A percentile compares a stretch with the other conserved stretches of the same genome.
Conservation (phyloP, 331 rosid species). For the Acacia pycnantha region DNA sequence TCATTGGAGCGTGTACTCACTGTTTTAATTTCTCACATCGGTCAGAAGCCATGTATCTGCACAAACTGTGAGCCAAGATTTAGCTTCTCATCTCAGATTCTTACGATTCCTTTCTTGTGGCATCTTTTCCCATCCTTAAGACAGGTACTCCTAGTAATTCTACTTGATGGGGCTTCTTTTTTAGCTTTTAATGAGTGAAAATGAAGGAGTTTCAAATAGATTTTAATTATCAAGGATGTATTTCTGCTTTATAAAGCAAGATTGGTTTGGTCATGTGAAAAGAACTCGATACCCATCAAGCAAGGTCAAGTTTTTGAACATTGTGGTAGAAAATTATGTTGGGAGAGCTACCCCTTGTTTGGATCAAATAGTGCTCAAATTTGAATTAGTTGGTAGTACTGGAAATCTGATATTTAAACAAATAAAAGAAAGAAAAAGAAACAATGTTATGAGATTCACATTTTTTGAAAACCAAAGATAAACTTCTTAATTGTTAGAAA, state of each 20-base stretch:
- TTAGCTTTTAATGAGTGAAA: neutral
- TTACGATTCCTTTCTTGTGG: constrained; percentile 91
- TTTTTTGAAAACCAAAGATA: neutral
- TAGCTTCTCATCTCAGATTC: constrained; percentile 90
- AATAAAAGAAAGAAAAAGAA: neutral
- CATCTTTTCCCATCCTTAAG: constrained; percentile 68
- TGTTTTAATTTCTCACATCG: constrained; percentile 62
- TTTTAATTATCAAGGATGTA: neutral
- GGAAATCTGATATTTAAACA: neutral
- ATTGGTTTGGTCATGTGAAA: neutral
- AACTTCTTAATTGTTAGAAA: constrained; percentile 9
- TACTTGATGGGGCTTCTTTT: constrained; percentile 22
- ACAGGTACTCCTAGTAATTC: constrained; percentile 55
- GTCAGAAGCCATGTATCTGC: constrained; percentile 76
- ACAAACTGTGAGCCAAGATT: constrained; percentile 55
- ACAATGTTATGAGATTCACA: constrained; percentile 2
- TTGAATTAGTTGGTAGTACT: neutral
- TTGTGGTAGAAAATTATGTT: neutral
- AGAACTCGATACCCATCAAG: neutral
- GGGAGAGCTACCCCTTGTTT: neutral
- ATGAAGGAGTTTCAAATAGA: neutral
- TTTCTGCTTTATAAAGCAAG: constrained; percentile 27
- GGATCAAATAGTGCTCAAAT: neutral
- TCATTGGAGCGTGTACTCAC: constrained; percentile 76
- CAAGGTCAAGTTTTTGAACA: neutral